Evolutionary conservation across 2,329 filamentous ascomycete genomes (phyloP), one percentile per base, ranked within the genome.

Genomic region (Hortaea werneckii): DNA sequence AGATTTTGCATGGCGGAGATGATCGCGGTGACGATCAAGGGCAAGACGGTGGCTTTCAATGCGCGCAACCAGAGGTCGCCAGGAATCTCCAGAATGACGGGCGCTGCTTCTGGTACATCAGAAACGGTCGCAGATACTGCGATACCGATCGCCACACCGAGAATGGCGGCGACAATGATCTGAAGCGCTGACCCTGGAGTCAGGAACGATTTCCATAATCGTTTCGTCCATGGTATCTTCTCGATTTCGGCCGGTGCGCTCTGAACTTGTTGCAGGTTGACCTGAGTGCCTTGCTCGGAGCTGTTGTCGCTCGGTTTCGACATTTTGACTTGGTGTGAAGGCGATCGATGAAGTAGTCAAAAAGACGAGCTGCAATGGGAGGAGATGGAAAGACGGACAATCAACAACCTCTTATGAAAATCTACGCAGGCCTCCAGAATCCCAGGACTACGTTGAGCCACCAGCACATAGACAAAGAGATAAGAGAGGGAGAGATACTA

Each of bases 11-110:
- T 62, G 5, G 73, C 70, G 12, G 76, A 63, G 40, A 77, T 69
- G 65, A 77, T 75, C 26, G 74, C 72, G 6, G 66, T 69, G 27
- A 76, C 62, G 37, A 77, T 77, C 44, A 77, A 58, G 1, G 73
- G 73, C 1, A 77, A 62, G 0, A 76, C 73, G 74, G 73, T 68
- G 13, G 71, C 71, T 46, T 69, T 67, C 13, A 77, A 62, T 13
- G 69, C 66, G 2, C 74, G 65, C 45, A 77, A 52, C 74, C 74
- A 77, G 4, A 76, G 62, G 8, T 61, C 61, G 29, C 74, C 74
- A 1, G 71, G 72, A 46, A 76, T 75, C 5, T 60, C 65, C n/a
- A 74, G 55, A 40, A 76, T 56, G 1, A 63, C 64, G 1, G 62
- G 60, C 1, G 63, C 70, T 1, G 69, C 65, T 5, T 64, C 59